Evolutionary conservation across 345 rosid genomes (phyloP).

Genomic region (Adansonia digitata): DNA sequence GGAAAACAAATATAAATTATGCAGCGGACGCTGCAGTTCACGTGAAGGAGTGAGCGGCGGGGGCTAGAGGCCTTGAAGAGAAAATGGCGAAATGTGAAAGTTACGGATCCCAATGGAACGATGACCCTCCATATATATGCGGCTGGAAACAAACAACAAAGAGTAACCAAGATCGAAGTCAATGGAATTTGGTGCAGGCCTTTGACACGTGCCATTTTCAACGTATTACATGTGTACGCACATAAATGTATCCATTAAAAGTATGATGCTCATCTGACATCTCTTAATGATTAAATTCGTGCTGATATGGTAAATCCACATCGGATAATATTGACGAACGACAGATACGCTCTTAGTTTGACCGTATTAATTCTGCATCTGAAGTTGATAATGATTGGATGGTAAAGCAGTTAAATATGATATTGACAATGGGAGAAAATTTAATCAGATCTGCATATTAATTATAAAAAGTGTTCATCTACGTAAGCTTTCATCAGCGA

Average conservation of each 20-base stretch:
- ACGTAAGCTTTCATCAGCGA: conserved; percentile 9
- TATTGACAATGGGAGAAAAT: background rate
- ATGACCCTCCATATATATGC: conserved; percentile 16
- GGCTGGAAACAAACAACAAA: background rate
- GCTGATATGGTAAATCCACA: too few relatives aligned
- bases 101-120: background rate
- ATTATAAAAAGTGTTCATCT: background rate
- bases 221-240: background rate
- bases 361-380: background rate
- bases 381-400: conserved; percentile 28
- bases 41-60: background rate
- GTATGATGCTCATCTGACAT: too few relatives aligned
- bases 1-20: background rate
- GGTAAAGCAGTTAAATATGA: conserved; percentile 19
- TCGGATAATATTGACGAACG: background rate
- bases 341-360: background rate
- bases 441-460: too few relatives aligned
- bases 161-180: conserved; percentile 23
- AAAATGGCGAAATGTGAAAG: background rate
- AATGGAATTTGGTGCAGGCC: conserved; percentile 48
- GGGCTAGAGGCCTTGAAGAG: background rate
- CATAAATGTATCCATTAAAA: background rate
- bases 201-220: conserved; percentile 10
- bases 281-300: too few relatives aligned
- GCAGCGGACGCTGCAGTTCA: background rate